These are phyloP conservation scores for Fusarium abutilonis DNA, from an alignment of 2,329 filamentous ascomycete species.

Conservation along the genomic window DNA sequence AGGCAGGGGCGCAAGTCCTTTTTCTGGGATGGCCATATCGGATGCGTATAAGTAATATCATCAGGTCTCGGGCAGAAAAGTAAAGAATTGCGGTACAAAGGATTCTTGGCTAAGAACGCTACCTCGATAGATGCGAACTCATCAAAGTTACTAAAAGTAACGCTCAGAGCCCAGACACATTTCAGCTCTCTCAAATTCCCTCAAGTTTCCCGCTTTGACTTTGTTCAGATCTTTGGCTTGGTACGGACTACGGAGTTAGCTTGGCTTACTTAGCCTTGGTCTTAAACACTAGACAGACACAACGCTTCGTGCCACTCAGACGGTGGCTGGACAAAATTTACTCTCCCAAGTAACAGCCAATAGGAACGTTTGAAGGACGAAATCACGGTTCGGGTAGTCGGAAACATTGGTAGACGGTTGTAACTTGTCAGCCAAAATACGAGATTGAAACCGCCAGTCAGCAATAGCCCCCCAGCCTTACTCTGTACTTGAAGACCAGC, in stretches of 20 bases:
- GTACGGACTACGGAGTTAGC: background rate
- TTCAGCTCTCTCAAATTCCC: background rate
- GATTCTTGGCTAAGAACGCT: background rate
- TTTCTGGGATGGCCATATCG: conserved; percentile 10
- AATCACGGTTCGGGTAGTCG: conserved; percentile 18
- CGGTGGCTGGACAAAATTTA: background rate
- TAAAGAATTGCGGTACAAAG: background rate
- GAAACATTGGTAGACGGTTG: conserved; percentile 7
- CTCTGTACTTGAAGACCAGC: background rate
- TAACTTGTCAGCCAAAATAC: conserved; percentile 14
- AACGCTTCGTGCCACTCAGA: background rate
- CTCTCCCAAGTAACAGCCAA: background rate
- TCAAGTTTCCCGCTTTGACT: background rate
- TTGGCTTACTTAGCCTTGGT: background rate
- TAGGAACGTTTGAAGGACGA: conserved; percentile 6
- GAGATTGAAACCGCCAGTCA: conserved; percentile 30
- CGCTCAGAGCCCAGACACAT: background rate
- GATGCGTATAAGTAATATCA: no score
- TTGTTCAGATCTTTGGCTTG: background rate
- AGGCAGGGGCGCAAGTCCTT: background rate
- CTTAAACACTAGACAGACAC: background rate
- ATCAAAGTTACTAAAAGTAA: background rate
- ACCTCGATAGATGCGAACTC: background rate
- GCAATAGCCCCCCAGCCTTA: conserved; percentile 12
- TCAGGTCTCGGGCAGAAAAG: background rate